Percentiles rank a stretch among this genome's conserved stretches.
Evolutionary conservation across 208 protist species (phyloP).

Genomic region (Crithidia sp.): DNA sequence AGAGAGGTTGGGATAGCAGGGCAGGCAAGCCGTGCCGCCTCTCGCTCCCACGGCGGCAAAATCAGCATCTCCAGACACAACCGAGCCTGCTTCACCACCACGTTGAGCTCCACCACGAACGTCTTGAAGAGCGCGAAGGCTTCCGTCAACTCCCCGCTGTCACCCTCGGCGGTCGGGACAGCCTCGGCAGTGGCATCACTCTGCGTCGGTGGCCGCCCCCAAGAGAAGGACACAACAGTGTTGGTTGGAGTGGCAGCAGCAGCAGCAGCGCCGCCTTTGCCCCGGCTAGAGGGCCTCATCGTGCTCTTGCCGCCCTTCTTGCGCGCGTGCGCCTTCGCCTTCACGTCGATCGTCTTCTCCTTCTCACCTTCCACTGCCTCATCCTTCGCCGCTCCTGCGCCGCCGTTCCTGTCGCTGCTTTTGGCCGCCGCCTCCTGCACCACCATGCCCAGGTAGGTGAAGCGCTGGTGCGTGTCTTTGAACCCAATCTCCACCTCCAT

Average conservation of each 20-base stretch:
- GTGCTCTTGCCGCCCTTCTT: slow-evolving; percentile 41
- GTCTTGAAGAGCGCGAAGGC: slow-evolving; percentile 40
- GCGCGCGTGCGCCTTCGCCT: slow-evolving; percentile 32
- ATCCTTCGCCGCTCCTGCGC: not conserved
- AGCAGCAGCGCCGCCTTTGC: not conserved
- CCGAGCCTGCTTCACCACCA: slow-evolving; percentile 38
- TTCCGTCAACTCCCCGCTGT: slow-evolving; percentile 48
- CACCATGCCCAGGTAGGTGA: slow-evolving; percentile 25
- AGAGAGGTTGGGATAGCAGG: slow-evolving; percentile 40
- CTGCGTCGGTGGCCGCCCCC: not conserved
- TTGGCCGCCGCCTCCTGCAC: slow-evolving; percentile 9
- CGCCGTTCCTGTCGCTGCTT: not conserved
- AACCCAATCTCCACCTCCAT: slow-evolving; percentile 56
- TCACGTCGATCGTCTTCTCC: slow-evolving; percentile 14
- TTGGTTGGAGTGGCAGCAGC: not conserved
- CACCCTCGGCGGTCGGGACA: slow-evolving; percentile 8
- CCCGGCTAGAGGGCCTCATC: slow-evolving; percentile 2
- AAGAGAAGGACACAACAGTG: not conserved
- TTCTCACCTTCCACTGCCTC: not conserved
- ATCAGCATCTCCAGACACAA: slow-evolving; percentile 61
- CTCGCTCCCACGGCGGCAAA: slow-evolving; percentile 69
- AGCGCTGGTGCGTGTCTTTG: slow-evolving; percentile 52
- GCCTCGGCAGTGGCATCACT: not conserved
- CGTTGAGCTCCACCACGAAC: slow-evolving; percentile 54
- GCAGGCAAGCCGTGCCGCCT: slow-evolving; percentile 23